A percentile compares a stretch with the other conserved stretches of the same genome.
Conservation (phyloP, 768 basidiomycete species). For the Amanita fuliginea region DNA sequence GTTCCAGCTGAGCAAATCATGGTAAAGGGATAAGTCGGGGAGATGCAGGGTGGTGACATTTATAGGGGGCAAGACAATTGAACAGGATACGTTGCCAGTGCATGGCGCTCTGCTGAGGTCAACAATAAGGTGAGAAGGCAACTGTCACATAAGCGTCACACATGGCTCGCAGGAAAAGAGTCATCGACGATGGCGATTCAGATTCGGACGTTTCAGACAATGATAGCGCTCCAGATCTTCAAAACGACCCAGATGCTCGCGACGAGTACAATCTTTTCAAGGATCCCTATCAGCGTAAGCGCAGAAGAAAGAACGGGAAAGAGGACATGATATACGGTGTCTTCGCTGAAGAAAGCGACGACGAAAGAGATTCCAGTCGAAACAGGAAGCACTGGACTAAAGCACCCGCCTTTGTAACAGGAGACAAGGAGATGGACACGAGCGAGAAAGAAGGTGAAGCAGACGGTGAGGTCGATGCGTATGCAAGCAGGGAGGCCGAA, state of each 20-base stretch:
- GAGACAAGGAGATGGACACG: slow-evolving; percentile 28
- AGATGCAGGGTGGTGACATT: neutral
- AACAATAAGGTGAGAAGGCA: too few species aligned
- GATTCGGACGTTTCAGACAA: slow-evolving; percentile 56
- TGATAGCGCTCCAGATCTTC: slow-evolving; percentile 30
- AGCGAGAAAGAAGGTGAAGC: slow-evolving; percentile 25
- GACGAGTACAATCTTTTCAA: slow-evolving; percentile 71
- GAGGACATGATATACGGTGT: slow-evolving; percentile 72
- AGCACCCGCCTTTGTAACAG: slow-evolving; percentile 64
- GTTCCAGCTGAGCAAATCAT: slow-evolving; percentile 12
- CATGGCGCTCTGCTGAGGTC: too few species aligned
- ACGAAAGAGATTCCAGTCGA: slow-evolving; percentile 30
- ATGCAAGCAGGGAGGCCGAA: slow-evolving; percentile 25
- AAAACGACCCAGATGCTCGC: slow-evolving; percentile 49
- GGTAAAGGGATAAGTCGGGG: slow-evolving; percentile 1
- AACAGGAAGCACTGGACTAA: slow-evolving; percentile 61
- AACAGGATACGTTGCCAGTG: neutral
- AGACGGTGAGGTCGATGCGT: slow-evolving; percentile 24
- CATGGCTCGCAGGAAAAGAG: slow-evolving; percentile 73
- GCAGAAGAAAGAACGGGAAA: slow-evolving; percentile 50
- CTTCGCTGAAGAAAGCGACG: slow-evolving; percentile 63
- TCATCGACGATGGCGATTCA: slow-evolving; percentile 64
- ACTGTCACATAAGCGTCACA: neutral
- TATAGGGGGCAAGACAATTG: neutral
- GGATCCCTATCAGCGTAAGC: slow-evolving; percentile 66